phyloP scores from a whole-genome alignment of 768 basidiomycete species.

The Trametes gibbosa region DNA sequence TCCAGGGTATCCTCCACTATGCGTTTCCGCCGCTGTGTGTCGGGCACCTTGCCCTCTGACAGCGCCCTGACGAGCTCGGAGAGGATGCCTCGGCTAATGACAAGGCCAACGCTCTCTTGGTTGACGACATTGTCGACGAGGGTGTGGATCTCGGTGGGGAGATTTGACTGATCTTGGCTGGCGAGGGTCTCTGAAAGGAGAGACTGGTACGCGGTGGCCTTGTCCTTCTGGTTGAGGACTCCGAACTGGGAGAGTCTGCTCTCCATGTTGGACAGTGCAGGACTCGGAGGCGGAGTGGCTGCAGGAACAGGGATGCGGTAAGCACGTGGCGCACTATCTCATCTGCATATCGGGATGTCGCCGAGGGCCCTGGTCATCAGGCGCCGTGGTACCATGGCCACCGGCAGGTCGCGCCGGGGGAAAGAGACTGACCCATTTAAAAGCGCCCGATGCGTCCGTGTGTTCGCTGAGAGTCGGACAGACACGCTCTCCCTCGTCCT shows the following conservation, averaged over 20 bases:
- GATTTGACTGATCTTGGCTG: slow-evolving; percentile 41
- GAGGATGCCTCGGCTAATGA: slow-evolving; percentile 85
- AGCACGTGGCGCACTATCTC: slow-evolving; percentile 6
- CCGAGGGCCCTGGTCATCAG: too few species aligned
- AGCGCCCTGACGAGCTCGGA: slow-evolving; percentile 78
- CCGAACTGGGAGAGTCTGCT: slow-evolving; percentile 60
- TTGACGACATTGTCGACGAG: slow-evolving; percentile 82
- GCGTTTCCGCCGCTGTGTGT: slow-evolving; percentile 59
- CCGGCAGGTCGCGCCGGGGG: slow-evolving; percentile 4
- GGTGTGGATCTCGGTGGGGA: slow-evolving; percentile 58
- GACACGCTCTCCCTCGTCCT: not conserved
- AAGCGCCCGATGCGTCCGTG: too few species aligned
- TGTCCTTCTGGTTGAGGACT: slow-evolving; percentile 78
- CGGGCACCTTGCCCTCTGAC: slow-evolving; percentile 50
- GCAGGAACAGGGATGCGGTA: not conserved
- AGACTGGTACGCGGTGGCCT: slow-evolving; percentile 68
- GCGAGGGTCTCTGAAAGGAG: slow-evolving; percentile 68
- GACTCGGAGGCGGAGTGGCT: slow-evolving; percentile 11
- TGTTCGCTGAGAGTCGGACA: not conserved
- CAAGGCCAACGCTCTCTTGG: slow-evolving; percentile 77
- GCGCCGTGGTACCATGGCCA: slow-evolving; percentile 19
- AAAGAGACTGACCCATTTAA: too few species aligned
- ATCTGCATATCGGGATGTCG: not conserved
- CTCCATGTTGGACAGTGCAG: slow-evolving; percentile 48
- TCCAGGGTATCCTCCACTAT: slow-evolving; percentile 75